Percentiles rank a stretch among this genome's conserved stretches.
phyloP scores from a whole-genome alignment of 1,284 basidiomycete genomes.

The Ceratorhiza oryzae-sativae region DNA sequence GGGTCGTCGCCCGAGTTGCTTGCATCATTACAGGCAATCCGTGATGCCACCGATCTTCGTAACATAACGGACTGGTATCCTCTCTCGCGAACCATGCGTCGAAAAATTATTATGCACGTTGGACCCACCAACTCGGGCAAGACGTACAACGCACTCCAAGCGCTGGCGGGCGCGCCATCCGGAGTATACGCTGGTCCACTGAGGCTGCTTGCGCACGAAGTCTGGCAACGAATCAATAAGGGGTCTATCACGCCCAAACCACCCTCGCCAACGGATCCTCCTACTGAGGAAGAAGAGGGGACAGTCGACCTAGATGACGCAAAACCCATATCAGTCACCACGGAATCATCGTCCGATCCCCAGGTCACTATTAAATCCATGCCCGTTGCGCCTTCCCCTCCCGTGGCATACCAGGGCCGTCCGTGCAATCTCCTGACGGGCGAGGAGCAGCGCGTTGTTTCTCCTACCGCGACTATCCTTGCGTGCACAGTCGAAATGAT shows the following conservation, averaged over 20 bases:
- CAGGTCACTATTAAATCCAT: slow-evolving; percentile 60
- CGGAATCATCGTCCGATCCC: background rate
- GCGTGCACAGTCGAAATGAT: slow-evolving; percentile 97
- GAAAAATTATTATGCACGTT: slow-evolving; percentile 93
- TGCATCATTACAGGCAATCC: slow-evolving; percentile 11
- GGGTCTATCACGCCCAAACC: slow-evolving; percentile 68
- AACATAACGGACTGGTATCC: slow-evolving; percentile 43
- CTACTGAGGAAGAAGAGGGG: background rate
- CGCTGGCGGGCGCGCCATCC: slow-evolving; percentile 74
- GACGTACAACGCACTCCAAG: slow-evolving; percentile 90
- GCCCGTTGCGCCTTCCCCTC: slow-evolving; percentile 42
- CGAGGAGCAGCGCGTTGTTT: slow-evolving; percentile 83
- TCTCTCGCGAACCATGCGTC: slow-evolving; percentile 58
- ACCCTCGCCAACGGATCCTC: background rate
- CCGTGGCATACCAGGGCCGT: slow-evolving; percentile 53
- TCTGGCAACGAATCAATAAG: slow-evolving; percentile 89
- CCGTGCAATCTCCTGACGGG: slow-evolving; percentile 91
- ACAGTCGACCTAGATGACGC: slow-evolving; percentile 29
- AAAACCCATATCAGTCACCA: background rate
- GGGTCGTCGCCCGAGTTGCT: background rate
- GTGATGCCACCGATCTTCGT: slow-evolving; percentile 36
- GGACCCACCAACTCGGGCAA: slow-evolving; percentile 98
- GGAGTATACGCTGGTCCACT: slow-evolving; percentile 94
- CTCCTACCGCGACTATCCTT: slow-evolving; percentile 63
- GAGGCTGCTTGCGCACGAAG: slow-evolving; percentile 92